Conservation (phyloP, 2,329 filamentous ascomycete species). For the Penicillium glabrum region DNA sequence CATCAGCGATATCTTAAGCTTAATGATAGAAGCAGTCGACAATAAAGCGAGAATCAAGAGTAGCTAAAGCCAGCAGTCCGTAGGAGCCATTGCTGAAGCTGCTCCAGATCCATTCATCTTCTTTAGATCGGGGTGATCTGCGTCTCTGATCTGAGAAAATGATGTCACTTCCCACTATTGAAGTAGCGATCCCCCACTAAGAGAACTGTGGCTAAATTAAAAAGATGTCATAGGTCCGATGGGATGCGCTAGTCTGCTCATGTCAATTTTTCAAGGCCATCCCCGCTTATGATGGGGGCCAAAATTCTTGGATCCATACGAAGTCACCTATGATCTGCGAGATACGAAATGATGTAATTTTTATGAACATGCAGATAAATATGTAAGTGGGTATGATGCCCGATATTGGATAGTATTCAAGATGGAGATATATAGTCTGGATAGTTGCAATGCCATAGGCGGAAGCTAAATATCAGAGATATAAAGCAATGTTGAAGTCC, state of each 20-base stretch:
- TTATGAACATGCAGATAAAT: not conserved
- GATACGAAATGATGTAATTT: not conserved
- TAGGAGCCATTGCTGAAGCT: too few relatives aligned
- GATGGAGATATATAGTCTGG: not conserved
- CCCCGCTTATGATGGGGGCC: not conserved
- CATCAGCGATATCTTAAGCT: too few relatives aligned
- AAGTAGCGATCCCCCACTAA: not conserved
- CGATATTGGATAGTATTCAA: not conserved
- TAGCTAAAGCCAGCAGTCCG: too few relatives aligned
- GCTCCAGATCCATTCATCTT: too few relatives aligned
- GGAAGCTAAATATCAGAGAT: not conserved
- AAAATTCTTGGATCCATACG: not conserved
- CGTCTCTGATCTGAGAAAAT: not conserved
- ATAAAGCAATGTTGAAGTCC: not conserved
- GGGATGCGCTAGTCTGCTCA: not conserved
- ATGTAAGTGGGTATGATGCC: not conserved
- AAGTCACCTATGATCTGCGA: not conserved
- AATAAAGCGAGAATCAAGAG: too few relatives aligned
- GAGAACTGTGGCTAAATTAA: not conserved
- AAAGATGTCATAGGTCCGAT: not conserved
- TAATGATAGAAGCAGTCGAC: too few relatives aligned
- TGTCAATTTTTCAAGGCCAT: not conserved
- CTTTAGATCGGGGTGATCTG: too few relatives aligned
- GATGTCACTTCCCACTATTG: not conserved
- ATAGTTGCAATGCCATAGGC: not conserved